Evolutionary conservation across 2,329 filamentous ascomycete genomes (phyloP).

Genomic region (Microdochium bolleyi): DNA sequence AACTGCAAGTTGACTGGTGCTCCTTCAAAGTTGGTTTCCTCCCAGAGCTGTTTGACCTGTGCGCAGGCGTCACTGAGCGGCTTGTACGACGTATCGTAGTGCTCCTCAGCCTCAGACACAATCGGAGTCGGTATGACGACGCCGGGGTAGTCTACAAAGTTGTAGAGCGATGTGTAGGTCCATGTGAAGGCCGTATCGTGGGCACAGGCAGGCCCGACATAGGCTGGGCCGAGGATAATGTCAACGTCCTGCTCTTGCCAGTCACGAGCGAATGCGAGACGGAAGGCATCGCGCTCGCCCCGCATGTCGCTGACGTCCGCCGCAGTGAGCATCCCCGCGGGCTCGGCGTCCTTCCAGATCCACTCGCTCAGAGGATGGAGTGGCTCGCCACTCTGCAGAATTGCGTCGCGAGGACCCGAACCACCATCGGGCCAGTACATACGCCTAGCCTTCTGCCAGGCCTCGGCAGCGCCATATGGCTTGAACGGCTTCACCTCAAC

Average conservation of each 20-base stretch:
- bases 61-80: constrained; percentile 20
- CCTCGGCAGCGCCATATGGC: constrained; percentile 19
- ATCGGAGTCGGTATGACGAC: constrained; percentile 25
- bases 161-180: constrained; percentile 28
- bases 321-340: constrained; percentile 11
- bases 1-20: constrained; percentile 25
- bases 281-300: constrained; percentile 19
- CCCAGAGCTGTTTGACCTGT: constrained; percentile 23
- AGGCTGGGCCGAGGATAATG: constrained; percentile 24
- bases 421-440: constrained; percentile 41
- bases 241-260: constrained; percentile 28
- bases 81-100: constrained; percentile 17
- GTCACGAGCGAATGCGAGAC: constrained; percentile 20
- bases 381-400: constrained; percentile 32
- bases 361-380: constrained; percentile 33
- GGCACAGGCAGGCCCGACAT: constrained; percentile 24
- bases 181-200: constrained; percentile 27
- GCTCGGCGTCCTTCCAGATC: constrained; percentile 21
- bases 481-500: constrained; percentile 26
- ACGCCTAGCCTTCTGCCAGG: constrained; percentile 19
- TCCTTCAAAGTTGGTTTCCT: constrained; percentile 19
- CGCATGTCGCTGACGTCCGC: constrained; percentile 16
- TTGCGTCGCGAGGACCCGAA: constrained; percentile 16
- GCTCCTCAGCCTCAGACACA: constrained; percentile 9
- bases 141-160: constrained; percentile 27